A percentile compares a stretch with the other conserved stretches of the same genome.
These are phyloP conservation scores for Circinella umbellata DNA, from an alignment of 371 early-diverging fungal genomes.

Conservation along the genomic window DNA sequence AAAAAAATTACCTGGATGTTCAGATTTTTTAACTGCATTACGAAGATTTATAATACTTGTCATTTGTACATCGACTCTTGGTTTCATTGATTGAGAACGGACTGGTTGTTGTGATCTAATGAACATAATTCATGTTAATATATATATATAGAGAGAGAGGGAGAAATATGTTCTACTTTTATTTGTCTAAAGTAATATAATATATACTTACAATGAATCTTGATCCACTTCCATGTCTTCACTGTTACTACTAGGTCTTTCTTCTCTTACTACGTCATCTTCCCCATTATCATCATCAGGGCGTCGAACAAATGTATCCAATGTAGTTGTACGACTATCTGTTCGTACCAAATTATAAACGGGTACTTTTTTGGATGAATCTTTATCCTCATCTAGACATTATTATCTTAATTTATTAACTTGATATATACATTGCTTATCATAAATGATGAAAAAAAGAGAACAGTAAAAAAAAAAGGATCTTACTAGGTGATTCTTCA, in stretches of 20 bases:
- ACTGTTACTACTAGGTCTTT: background rate
- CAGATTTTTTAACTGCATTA: constrained; percentile 66
- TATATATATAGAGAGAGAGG: background rate
- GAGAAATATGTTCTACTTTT: too few relatives aligned
- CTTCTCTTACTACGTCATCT: constrained; percentile 8
- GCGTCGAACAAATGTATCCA: constrained; percentile 62
- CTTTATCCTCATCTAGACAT: background rate
- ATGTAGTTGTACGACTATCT: constrained; percentile 70
- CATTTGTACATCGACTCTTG: constrained; percentile 12
- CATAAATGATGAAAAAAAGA: background rate
- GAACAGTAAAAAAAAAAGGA: too few relatives aligned
- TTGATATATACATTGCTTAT: too few relatives aligned
- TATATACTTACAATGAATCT: background rate
- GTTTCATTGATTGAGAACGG: background rate
- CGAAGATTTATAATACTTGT: constrained; percentile 59
- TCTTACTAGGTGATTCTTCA: background rate
- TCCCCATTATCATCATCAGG: background rate
- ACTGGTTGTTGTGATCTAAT: background rate
- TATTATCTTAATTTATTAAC: too few relatives aligned
- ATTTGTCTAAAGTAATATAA: background rate
- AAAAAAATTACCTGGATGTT: constrained; percentile 55
- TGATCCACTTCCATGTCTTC: constrained; percentile 6
- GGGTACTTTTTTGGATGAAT: constrained; percentile 20
- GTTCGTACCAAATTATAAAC: constrained; percentile 81
- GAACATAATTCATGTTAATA: background rate